Percentiles rank a stretch among this genome's conserved stretches.
Conservation (phyloP, 2,329 filamentous ascomycete genomes). For the Beauveria scarabaeidicola region DNA sequence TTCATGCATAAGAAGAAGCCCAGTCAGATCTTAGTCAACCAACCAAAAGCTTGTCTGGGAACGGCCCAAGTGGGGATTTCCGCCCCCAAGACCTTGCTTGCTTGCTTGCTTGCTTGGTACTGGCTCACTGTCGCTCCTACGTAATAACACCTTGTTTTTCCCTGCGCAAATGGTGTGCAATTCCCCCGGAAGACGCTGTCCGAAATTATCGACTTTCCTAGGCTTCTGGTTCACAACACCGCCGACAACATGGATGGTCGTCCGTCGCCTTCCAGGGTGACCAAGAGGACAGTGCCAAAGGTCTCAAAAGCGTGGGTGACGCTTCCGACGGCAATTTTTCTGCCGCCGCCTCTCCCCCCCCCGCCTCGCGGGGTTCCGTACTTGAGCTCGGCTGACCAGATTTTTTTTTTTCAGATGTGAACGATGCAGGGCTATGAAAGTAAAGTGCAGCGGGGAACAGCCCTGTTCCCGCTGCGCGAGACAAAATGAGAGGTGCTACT, state of each 20-base stretch:
- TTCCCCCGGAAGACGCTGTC: constrained; percentile 5
- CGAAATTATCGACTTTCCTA: constrained; percentile 5
- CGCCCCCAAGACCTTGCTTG: constrained; percentile 1
- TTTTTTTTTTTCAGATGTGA: constrained; percentile 24
- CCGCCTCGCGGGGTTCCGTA: neutral
- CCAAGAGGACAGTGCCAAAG: constrained; percentile 8
- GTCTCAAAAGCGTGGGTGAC: constrained; percentile 12
- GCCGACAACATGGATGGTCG: constrained; percentile 2
- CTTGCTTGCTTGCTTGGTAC: neutral
- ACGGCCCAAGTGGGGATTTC: constrained; percentile 5
- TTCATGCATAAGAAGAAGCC: neutral
- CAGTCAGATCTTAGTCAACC: neutral
- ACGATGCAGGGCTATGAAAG: constrained; percentile 18
- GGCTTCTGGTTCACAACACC: neutral
- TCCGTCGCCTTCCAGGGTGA: constrained; percentile 7
- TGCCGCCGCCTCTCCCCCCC: neutral
- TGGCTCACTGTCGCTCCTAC: neutral
- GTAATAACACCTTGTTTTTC: neutral
- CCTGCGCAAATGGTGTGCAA: constrained; percentile 4
- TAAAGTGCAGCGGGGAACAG: constrained; percentile 18
- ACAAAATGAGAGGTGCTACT: constrained; percentile 16
- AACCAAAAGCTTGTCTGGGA: constrained; percentile 5
- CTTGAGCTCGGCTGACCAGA: constrained; percentile 1
- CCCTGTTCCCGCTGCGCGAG: constrained; percentile 16
- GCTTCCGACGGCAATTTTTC: constrained; percentile 7